Evolutionary conservation across 148 eudicot genomes (phyloP).

Genomic region (Polygonum aviculare): DNA sequence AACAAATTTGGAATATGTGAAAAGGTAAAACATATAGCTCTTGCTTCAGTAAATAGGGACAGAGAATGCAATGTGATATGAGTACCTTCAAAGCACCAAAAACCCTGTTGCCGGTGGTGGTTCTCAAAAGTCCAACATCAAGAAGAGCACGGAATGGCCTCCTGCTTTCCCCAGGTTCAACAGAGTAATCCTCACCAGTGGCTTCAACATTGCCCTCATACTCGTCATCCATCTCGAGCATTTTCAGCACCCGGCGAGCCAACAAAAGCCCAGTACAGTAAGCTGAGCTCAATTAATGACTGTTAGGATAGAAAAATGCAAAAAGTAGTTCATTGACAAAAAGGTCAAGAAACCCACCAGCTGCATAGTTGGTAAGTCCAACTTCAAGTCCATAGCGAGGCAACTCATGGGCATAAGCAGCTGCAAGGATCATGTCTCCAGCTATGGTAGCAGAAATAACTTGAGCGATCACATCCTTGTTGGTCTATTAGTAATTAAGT

Average conservation of each 20-base stretch:
- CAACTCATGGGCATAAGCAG: constrained; percentile 82
- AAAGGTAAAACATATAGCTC: background rate
- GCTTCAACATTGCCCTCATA: constrained; percentile 85
- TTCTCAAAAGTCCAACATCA: constrained; percentile 76
- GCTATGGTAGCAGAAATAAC: constrained; percentile 57
- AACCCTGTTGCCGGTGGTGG: constrained; percentile 81
- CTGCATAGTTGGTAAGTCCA: constrained; percentile 74
- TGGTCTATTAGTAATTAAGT: constrained; percentile 35
- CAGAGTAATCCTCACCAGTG: constrained; percentile 76
- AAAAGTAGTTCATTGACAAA: background rate
- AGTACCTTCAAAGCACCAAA: constrained; percentile 87
- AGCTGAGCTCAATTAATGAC: constrained; percentile 20
- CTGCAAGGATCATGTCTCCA: constrained; percentile 59
- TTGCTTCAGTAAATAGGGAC: background rate
- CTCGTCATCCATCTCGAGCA: constrained; percentile 61
- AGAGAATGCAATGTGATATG: background rate
- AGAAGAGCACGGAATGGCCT: constrained; percentile 87
- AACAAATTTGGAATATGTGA: background rate
- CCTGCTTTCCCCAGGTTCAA: constrained; percentile 68
- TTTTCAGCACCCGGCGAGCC: constrained; percentile 62
- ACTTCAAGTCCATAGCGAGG: constrained; percentile 71
- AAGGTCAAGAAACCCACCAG: constrained; percentile 29
- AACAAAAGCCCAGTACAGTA: constrained; percentile 72
- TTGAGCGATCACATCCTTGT: constrained; percentile 67
- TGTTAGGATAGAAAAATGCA: background rate